phyloP scores from a whole-genome alignment of 148 eudicot species.

The Spergularia marina region DNA sequence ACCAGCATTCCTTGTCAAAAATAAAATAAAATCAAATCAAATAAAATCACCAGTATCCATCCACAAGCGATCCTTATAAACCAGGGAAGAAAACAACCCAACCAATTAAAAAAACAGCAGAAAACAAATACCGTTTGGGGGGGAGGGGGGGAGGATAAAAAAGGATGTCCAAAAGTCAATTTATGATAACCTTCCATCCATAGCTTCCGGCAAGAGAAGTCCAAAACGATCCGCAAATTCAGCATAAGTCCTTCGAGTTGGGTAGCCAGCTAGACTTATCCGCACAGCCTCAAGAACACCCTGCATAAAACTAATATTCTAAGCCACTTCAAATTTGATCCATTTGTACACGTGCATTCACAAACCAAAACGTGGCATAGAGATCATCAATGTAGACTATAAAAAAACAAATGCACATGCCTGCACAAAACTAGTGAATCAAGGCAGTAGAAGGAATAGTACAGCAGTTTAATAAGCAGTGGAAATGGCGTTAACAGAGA shows the following conservation, averaged over 20 bases:
- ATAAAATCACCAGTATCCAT: neutral
- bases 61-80: neutral
- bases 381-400: neutral
- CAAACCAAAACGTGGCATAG: neutral
- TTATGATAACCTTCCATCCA: constrained; percentile 59
- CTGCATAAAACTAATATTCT: constrained; percentile 35
- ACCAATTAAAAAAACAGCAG: neutral
- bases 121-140: neutral
- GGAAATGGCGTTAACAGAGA: neutral
- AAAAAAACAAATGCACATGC: constrained; percentile 2
- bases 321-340: constrained; percentile 10
- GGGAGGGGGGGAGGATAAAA: neutral
- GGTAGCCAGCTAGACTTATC: constrained; percentile 97
- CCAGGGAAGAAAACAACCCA: too few relatives aligned
- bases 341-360: neutral
- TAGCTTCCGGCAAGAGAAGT: constrained; percentile 60
- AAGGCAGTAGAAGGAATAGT: neutral
- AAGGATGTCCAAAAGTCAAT: neutral
- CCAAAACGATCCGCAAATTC: constrained; percentile 98
- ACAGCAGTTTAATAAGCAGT: neutral
- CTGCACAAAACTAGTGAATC: neutral
- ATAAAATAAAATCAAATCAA: too few relatives aligned
- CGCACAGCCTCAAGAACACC: constrained; percentile 97
- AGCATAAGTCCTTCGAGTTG: constrained; percentile 79
- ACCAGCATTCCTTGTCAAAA: neutral